Evolutionary conservation across 495 filamentous ascomycete genomes (phyloP), one percentile per base, ranked within the genome.

Genomic region (Tuber melanosporum): DNA sequence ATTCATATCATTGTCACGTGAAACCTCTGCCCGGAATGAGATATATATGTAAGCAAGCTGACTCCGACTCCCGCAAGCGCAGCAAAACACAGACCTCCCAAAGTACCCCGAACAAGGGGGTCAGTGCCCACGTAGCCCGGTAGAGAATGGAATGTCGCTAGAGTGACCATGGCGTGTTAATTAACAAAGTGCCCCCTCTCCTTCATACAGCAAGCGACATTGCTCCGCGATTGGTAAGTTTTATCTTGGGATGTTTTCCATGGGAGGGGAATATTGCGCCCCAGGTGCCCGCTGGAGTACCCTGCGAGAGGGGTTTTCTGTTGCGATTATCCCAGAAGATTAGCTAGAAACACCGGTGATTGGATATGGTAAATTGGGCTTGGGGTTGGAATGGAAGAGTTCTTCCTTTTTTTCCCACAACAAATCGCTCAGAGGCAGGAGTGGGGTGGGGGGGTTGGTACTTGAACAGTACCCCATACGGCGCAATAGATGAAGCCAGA

Each of bases 1-100:
- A 66, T 66, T 26, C 57, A 26, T 26, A 36, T 6, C 57, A 32
- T 26, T 8, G 26, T 66, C 57, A 66, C 26, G 57, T 66, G 57
- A 66, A 66, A 17, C 0, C 3, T 66, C 57, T 2, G 57, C 26
- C 57, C 4, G 15, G 14, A 10, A 66, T 36, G 3, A 3, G 26
- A 66, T 36, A 66, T 66, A 66, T 36, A 66, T 66, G n/a, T 66
- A 66, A 66, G 57, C 57, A 66, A 66, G 57, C 26, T 66, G 26
- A 66, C 26, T 62, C 26, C 57, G 57, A 66, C 17, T 36, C 57
- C 57, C 57, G 57, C 26, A 66, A 36, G 57, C n/a, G 12, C n/a
- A 15, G 57, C 26, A 36, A 14, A 32, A 19, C 14, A 12, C 26
- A 4, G 7, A 20, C 26, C 26, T 14, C 26, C 12, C 57, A 66